Base-by-base conservation (phyloP, 2,329 filamentous ascomycete species). In the Xylaria sp. region DNA sequence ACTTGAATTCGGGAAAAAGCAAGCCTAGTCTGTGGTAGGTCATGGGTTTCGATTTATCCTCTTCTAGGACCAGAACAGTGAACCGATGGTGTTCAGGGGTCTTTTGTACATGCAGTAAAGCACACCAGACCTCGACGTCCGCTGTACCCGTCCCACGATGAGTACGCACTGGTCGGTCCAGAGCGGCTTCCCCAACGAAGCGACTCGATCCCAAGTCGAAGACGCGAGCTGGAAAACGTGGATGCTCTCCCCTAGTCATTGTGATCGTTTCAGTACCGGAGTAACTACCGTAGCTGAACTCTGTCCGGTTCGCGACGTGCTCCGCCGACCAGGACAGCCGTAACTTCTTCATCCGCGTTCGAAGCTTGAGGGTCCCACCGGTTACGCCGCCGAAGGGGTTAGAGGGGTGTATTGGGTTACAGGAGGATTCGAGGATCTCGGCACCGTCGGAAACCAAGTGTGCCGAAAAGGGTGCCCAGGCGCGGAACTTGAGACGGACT, bases 401-500 rank as follows among this genome's bases (percentile, higher is more conserved):
- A 13, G 48, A 25, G 20, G 7, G 4, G 4, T 57, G n/a, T 4
- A 28, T 18, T 9, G 56, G 59, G 20, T 5, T 32, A 15, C 60
- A 64, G 15, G 60, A 67, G 7, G 23, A 45, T 13, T 55, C 53
- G 23, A 64, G n/a, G 15, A 67, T 56, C 53, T 48, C 46, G 52
- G 52, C 60, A n/a, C 53, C 60, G 9, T 52, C 36, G n/a, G 60
- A 59, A 32, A 50, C 41, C 12, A 41, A 5, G 41, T 58, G 61
- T 12, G 41, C 34, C 23, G 53, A 58, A 25, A 58, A 58, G n/a
- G 53, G n/a, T 18, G 2, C 36, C 60, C 55, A 60, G 6, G 45
- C 43, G 41, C 64, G 58, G 28, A 67, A 69, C 20, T 63, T 66
- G n/a, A 71, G 25, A 7, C 67, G 63, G 5, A 66, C 69, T 43